Conservation (phyloP, 495 filamentous ascomycete species). For the Talaromyces stipitatus region DNA sequence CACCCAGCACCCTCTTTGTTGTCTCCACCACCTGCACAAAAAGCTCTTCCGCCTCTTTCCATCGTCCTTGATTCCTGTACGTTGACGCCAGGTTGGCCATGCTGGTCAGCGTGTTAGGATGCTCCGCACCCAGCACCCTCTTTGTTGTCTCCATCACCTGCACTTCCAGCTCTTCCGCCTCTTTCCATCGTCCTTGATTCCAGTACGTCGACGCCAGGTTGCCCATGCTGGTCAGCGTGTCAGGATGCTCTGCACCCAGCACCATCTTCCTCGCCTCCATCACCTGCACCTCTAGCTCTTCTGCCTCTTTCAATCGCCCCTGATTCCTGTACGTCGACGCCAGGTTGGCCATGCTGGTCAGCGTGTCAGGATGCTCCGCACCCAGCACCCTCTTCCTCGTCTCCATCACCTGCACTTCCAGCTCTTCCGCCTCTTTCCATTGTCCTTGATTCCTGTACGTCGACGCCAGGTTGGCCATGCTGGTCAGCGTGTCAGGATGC, state of each 20-base stretch:
- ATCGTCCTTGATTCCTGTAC: background rate
- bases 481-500: background rate
- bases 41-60: slow-evolving; percentile 5
- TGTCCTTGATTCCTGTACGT: background rate
- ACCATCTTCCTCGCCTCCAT: slow-evolving; percentile 6
- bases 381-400: slow-evolving; percentile 3
- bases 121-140: slow-evolving; percentile 2
- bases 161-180: slow-evolving; percentile 4
- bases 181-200: background rate
- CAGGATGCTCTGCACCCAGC: background rate
- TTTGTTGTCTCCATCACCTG: slow-evolving; percentile 8
- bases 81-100: background rate
- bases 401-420: slow-evolving; percentile 7
- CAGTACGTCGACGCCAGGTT: slow-evolving; percentile 4
- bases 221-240: background rate
- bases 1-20: slow-evolving; percentile 2
- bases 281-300: slow-evolving; percentile 7
- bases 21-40: slow-evolving; percentile 6
- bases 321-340: background rate
- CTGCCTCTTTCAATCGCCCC: background rate
- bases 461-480: background rate
- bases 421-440: slow-evolving; percentile 1
- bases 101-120: background rate
- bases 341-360: background rate
- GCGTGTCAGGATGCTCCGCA: background rate